Base-by-base conservation (phyloP, 345 rosid genomes). In the Salix purpurea region DNA sequence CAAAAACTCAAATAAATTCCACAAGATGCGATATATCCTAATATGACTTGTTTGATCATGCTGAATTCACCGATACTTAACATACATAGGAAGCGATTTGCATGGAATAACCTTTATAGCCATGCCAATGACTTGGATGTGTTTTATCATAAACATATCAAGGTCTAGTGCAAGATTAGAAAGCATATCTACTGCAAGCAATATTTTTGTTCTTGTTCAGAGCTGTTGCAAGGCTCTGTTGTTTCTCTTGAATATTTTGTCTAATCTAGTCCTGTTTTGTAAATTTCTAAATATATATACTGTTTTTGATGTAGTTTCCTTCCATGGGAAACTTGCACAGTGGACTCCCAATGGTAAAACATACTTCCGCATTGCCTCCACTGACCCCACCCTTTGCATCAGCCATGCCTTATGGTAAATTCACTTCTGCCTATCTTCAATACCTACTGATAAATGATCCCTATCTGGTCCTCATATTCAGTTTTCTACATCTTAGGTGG, bases 301-400 rank as follows among this genome's bases (percentile, higher is more conserved):
- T 50, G 52, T 14, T 77, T 75, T 75, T 42, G 10, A 15, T 67
- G 76, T 71, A 93, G 92, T 85, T 84, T 76, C 88, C 87, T 79
- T 80, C 92, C 21, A 73, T 83, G 84, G 79, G 75, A 72, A 80
- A 85, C 73, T 50, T 72, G 77, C 87, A 72, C 44, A 89, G 82
- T 77, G 84, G 64, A 39, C 73, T 81, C 24, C 82, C 87, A 73
- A 76, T 42, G 23, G 37, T 36, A 36, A 5, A 36, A 36, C 76
- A 79, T 76, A 40, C 72, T 54, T 24, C 86, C 14, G 65, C 77
- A 64, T 64, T 74, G 37, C 81, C 77, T 30, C 75, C 80, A 61
- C 82, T 73, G 67, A 75, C 87, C 71, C 72, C 77, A 72, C 76
- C 86, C 73, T 81, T 79, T 80, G 70, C 84, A 14, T 56, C 85